phyloP scores from a whole-genome alignment of 495 filamentous ascomycete genomes.

The Mytilinidion resinicola region DNA sequence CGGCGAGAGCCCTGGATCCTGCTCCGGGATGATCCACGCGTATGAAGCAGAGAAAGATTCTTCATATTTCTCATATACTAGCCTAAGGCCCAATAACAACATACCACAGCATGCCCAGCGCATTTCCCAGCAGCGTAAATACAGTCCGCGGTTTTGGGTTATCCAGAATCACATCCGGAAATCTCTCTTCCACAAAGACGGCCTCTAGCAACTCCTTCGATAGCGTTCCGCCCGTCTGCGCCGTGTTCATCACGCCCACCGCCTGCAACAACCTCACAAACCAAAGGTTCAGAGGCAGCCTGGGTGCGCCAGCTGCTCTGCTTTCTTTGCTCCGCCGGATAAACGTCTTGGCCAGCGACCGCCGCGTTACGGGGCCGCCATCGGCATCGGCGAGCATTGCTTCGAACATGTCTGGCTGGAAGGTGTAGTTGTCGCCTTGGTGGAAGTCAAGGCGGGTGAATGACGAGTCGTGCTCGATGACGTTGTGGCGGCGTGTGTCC shows the following conservation, averaged over 20 bases:
- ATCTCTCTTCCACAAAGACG: conserved; percentile 13
- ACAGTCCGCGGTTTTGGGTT: conserved; percentile 10
- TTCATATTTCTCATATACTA: no score
- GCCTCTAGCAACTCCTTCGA: conserved; percentile 11
- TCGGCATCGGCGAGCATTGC: conserved; percentile 32
- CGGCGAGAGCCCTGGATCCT: no score
- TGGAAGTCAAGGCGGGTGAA: conserved; percentile 35
- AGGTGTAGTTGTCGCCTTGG: conserved; percentile 37
- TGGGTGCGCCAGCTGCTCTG: conserved; percentile 19
- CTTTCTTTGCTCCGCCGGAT: conserved; percentile 31
- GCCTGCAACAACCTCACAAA: conserved; percentile 10
- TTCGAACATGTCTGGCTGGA: conserved; percentile 36
- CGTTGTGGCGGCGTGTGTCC: conserved; percentile 33
- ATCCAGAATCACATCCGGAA: conserved; percentile 10
- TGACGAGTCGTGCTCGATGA: conserved; percentile 39
- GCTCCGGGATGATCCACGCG: no score
- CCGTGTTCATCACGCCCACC: conserved; percentile 6
- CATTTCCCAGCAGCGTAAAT: conserved; percentile 8
- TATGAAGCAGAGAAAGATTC: no score
- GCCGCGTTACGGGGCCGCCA: conserved; percentile 29
- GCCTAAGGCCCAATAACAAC: no score
- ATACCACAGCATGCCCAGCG: not conserved
- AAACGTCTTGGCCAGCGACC: conserved; percentile 31
- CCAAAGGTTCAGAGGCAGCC: conserved; percentile 11
- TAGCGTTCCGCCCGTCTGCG: conserved; percentile 6